Conservation (phyloP, 257 asterid genomes). For the Fraxinus pennsylvanica region DNA sequence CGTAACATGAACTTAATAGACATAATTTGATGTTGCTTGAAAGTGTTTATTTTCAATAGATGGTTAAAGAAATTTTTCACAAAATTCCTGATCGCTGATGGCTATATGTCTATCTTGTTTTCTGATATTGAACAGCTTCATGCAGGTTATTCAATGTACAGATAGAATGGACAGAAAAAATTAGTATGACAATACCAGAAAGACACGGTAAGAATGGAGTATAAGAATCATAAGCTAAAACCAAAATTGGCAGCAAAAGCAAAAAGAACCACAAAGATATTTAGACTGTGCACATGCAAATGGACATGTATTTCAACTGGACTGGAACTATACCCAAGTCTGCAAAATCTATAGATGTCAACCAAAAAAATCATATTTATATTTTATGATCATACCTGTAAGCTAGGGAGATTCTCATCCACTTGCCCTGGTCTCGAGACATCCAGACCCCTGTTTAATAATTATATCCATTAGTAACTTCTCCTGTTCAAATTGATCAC, state of each 20-base stretch:
- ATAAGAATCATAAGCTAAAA: too few species aligned
- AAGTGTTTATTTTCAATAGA: not conserved
- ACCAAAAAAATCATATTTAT: not conserved
- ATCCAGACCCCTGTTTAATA: slow-evolving; percentile 68
- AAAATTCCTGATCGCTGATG: not conserved
- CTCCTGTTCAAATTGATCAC: slow-evolving; percentile 20
- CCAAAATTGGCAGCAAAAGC: too few species aligned
- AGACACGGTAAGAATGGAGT: not conserved
- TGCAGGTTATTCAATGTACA: not conserved
- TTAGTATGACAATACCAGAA: not conserved
- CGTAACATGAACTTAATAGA: too few species aligned
- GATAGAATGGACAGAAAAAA: not conserved
- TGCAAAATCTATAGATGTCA: not conserved
- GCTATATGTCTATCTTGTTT: not conserved
- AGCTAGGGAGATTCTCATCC: slow-evolving; percentile 61
- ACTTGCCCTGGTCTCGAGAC: slow-evolving; percentile 76
- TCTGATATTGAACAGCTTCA: not conserved
- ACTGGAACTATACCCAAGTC: not conserved
- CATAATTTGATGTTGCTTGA: not conserved
- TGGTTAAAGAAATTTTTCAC: not conserved
- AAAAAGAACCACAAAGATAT: not conserved
- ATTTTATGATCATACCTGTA: slow-evolving; percentile 57
- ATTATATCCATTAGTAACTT: slow-evolving; percentile 25
- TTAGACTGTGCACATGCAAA: not conserved
- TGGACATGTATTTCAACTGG: not conserved